Conservation (phyloP, 257 asterid genomes). For the Penstemon barbatus region DNA sequence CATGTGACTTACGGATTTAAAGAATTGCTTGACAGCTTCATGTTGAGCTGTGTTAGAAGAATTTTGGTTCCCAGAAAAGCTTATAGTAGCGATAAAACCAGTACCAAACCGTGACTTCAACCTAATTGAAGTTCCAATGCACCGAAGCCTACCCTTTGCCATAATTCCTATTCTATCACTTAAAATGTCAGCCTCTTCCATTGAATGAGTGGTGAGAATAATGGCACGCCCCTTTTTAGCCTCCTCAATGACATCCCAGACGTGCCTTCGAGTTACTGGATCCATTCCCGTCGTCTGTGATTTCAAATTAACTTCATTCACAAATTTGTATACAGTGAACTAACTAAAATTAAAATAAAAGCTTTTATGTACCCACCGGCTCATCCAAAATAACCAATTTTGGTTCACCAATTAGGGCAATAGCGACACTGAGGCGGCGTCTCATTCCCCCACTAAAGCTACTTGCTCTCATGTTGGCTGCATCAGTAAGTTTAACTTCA, state of each 20-base stretch:
- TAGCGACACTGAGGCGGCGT: slow-evolving; percentile 94
- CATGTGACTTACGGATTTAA: slow-evolving; percentile 57
- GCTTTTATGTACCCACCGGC: slow-evolving; percentile 56
- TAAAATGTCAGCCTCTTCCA: slow-evolving; percentile 97
- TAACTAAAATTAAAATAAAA: neutral
- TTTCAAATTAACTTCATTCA: slow-evolving; percentile 17
- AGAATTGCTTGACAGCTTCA: slow-evolving; percentile 72
- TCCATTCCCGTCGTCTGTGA: slow-evolving; percentile 96
- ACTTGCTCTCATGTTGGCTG: slow-evolving; percentile 72
- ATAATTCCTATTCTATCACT: slow-evolving; percentile 90
- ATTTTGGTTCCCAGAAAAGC: slow-evolving; percentile 64
- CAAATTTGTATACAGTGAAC: slow-evolving; percentile 18
- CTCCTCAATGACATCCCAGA: slow-evolving; percentile 89
- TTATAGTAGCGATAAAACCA: slow-evolving; percentile 80
- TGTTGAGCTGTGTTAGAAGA: slow-evolving; percentile 40
- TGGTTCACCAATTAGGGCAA: slow-evolving; percentile 91
- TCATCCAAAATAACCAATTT: slow-evolving; percentile 82
- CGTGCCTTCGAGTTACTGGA: slow-evolving; percentile 89
- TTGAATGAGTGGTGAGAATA: slow-evolving; percentile 90
- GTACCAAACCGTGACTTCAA: slow-evolving; percentile 88
- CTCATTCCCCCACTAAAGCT: slow-evolving; percentile 97
- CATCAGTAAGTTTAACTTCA: slow-evolving; percentile 79
- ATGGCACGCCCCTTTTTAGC: slow-evolving; percentile 93
- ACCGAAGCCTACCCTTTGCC: slow-evolving; percentile 98
- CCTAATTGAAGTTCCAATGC: slow-evolving; percentile 95